Percentiles rank a stretch among this genome's conserved stretches.
Evolutionary conservation across 352 stramenopile genomes (phyloP).

Genomic region (Thraustochytrium striatum): DNA sequence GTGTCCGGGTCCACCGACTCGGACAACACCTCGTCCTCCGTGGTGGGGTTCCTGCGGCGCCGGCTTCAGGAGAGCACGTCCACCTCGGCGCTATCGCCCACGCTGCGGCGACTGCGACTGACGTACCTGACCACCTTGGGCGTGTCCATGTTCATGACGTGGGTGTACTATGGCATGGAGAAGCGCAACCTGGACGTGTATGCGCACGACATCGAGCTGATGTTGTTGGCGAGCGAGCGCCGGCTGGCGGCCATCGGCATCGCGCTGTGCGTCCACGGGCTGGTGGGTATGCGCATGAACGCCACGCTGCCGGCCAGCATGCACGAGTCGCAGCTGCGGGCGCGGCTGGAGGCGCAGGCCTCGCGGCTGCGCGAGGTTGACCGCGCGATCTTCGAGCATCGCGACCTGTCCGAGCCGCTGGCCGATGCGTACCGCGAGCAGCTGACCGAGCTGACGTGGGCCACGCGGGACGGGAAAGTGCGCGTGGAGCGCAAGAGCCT

Average conservation of each 20-base stretch:
- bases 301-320: not conserved
- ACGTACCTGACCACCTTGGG: not conserved
- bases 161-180: conserved; percentile 12
- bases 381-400: not conserved
- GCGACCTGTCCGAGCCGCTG: not conserved
- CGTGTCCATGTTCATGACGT: not conserved
- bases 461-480: not conserved
- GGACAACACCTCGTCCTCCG: not conserved
- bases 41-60: not conserved
- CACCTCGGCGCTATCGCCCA: conserved; percentile 13
- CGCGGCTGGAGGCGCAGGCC: not conserved
- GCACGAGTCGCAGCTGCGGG: not conserved
- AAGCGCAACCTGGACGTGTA: conserved; percentile 9
- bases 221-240: not conserved
- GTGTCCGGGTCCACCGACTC: not conserved
- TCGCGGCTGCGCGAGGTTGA: not conserved
- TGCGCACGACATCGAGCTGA: not conserved
- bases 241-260: conserved; percentile 1
- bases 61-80: not conserved
- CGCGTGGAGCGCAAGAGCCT: not conserved
- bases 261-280: conserved; percentile 2
- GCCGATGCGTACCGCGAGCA: not conserved
- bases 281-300: conserved; percentile 1
- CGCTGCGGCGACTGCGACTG: not conserved
- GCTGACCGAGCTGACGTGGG: not conserved